Conservation (phyloP, 306 rosid genomes). For the Luffa acutangula region DNA sequence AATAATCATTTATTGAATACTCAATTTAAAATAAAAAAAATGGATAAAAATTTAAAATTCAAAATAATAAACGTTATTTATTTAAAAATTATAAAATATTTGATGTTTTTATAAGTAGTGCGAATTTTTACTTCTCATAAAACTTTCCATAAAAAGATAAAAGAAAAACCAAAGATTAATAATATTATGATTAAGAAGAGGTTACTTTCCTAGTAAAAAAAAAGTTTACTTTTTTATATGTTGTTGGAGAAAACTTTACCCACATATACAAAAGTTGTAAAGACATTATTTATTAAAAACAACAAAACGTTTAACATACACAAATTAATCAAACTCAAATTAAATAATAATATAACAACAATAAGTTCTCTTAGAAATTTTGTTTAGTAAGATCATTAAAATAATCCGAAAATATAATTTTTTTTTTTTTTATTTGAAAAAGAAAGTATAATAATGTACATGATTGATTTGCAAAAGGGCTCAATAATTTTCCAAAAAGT, state of each 20-base stretch:
- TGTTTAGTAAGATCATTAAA: neutral
- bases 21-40: too few relatives aligned
- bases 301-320: neutral
- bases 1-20: too few relatives aligned
- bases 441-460: neutral
- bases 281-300: neutral
- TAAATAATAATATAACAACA: too few relatives aligned
- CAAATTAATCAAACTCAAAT: neutral
- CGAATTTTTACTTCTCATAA: neutral
- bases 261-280: neutral
- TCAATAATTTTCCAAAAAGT: neutral
- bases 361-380: neutral
- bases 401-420: neutral
- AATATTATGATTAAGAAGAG: too few relatives aligned
- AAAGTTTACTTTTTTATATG: too few relatives aligned
- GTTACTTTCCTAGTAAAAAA: too few relatives aligned
- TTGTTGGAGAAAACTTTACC: neutral
- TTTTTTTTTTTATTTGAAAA: neutral
- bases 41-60: too few relatives aligned
- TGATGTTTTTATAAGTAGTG: neutral
- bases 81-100: neutral
- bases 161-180: too few relatives aligned
- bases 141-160: too few relatives aligned
- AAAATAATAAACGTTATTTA: too few relatives aligned
- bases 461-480: neutral